Evolutionary conservation across 2,329 filamentous ascomycete species (phyloP).

Genomic region (Alternaria incomplexa): DNA sequence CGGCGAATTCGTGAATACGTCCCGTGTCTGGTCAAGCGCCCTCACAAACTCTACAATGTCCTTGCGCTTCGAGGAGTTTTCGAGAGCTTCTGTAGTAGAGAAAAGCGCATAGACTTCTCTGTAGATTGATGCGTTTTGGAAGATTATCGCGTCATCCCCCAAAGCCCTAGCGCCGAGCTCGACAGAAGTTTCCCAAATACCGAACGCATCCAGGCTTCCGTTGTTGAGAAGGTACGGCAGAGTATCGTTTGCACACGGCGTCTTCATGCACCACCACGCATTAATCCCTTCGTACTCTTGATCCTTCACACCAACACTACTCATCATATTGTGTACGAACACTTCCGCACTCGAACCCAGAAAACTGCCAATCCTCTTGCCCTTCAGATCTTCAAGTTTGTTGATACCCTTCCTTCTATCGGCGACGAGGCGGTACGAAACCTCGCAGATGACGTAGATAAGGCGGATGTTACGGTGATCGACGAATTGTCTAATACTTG

Average conservation of each 20-base stretch:
- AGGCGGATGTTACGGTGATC: slow-evolving; percentile 32
- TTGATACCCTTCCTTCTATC: slow-evolving; percentile 22
- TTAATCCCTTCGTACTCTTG: slow-evolving; percentile 22
- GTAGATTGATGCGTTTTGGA: slow-evolving; percentile 29
- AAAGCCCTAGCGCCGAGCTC: slow-evolving; percentile 27
- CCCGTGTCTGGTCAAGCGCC: slow-evolving; percentile 28
- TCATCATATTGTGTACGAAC: slow-evolving; percentile 30
- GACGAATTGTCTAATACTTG: slow-evolving; percentile 32
- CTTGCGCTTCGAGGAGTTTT: slow-evolving; percentile 20
- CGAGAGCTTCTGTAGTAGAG: slow-evolving; percentile 30
- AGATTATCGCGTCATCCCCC: slow-evolving; percentile 23
- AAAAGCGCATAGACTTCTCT: slow-evolving; percentile 34
- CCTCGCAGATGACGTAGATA: slow-evolving; percentile 38
- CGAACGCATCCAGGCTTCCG: slow-evolving; percentile 30
- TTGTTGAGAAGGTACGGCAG: slow-evolving; percentile 22
- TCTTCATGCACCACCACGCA: slow-evolving; percentile 28
- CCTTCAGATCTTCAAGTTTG: slow-evolving; percentile 28
- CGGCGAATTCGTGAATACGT: slow-evolving; percentile 22
- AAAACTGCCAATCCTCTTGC: slow-evolving; percentile 33
- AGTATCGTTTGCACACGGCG: slow-evolving; percentile 26
- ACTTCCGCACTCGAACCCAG: slow-evolving; percentile 17
- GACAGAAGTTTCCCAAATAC: slow-evolving; percentile 35
- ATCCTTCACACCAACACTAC: slow-evolving; percentile 21
- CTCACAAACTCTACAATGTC: slow-evolving; percentile 35
- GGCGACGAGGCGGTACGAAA: slow-evolving; percentile 34